A percentile compares a stretch with the other conserved stretches of the same genome.
These are phyloP conservation scores for Trichocomaceae sp. DNA, from an alignment of 2,329 filamentous ascomycete species.

Conservation along the genomic window DNA sequence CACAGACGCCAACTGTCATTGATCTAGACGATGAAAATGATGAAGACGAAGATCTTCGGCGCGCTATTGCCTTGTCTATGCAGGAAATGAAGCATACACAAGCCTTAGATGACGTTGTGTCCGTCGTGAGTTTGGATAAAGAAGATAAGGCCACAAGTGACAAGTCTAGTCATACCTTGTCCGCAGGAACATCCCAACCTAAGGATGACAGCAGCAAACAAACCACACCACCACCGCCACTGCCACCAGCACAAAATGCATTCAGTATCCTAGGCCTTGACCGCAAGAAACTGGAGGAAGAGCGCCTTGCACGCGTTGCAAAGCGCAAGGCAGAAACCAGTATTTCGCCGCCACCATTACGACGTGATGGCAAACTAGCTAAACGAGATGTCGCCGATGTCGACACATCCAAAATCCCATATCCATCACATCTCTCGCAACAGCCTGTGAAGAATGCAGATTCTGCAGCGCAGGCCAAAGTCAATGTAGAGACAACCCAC, in stretches of 20 bases:
- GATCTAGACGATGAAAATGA: conserved; percentile 14
- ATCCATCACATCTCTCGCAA: background rate
- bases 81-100: conserved; percentile 15
- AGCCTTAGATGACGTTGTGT: background rate
- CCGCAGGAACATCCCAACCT: background rate
- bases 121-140: background rate
- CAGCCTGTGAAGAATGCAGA: background rate
- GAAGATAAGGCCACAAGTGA: background rate
- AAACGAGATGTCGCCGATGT: conserved; percentile 13
- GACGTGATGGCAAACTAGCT: conserved; percentile 21
- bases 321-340: conserved; percentile 48
- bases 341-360: conserved; percentile 27
- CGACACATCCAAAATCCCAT: background rate
- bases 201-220: background rate
- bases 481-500: background rate
- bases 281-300: conserved; percentile 77
- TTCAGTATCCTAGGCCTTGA: conserved; percentile 53
- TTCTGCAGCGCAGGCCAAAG: background rate
- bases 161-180: background rate
- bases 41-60: conserved; percentile 32
- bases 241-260: background rate
- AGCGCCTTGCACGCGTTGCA: conserved; percentile 63
- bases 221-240: no score
- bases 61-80: conserved; percentile 30
- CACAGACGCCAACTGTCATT: conserved; percentile 21